These are phyloP conservation scores for Achaetomium macrosporum DNA, from an alignment of 2,329 filamentous ascomycete genomes.

Conservation along the genomic window DNA sequence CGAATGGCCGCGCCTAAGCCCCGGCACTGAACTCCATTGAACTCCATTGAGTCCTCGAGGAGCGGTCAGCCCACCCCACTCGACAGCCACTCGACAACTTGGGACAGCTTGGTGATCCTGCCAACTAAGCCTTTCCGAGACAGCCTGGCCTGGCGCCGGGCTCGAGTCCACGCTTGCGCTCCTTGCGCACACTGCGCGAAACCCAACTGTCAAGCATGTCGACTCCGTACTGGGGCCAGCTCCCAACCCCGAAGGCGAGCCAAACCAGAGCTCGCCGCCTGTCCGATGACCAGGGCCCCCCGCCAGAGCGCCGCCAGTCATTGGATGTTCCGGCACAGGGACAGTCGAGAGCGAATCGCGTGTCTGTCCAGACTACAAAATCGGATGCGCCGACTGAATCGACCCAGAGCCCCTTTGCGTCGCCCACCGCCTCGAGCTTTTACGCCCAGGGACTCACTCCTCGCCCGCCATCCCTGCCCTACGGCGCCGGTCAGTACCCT, in stretches of 20 bases:
- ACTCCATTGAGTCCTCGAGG: background rate
- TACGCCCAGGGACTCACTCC: constrained; percentile 49
- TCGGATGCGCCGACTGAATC: constrained; percentile 53
- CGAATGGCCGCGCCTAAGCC: constrained; percentile 16
- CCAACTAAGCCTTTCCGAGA: background rate
- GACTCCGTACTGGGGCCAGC: constrained; percentile 53
- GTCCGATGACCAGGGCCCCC: constrained; percentile 32
- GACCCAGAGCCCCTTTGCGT: constrained; percentile 52
- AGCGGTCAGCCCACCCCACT: constrained; percentile 19
- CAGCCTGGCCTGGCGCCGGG: constrained; percentile 1
- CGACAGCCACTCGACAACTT: background rate
- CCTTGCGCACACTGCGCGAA: constrained; percentile 11
- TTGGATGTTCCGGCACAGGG: constrained; percentile 33
- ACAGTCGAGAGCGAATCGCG: constrained; percentile 43
- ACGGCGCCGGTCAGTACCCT: constrained; percentile 38
- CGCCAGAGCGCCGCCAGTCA: constrained; percentile 30
- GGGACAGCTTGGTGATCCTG: background rate
- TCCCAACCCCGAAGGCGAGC: constrained; percentile 43
- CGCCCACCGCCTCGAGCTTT: constrained; percentile 48
- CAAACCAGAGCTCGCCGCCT: constrained; percentile 34
- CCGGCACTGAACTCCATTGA: background rate
- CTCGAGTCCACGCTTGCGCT: constrained; percentile 14
- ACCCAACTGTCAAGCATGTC: constrained; percentile 35
- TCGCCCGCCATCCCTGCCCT: constrained; percentile 52
- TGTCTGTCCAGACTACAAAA: constrained; percentile 50